phyloP scores from a whole-genome alignment of 164 flowering plant species.

The Macadamia integrifolia region DNA sequence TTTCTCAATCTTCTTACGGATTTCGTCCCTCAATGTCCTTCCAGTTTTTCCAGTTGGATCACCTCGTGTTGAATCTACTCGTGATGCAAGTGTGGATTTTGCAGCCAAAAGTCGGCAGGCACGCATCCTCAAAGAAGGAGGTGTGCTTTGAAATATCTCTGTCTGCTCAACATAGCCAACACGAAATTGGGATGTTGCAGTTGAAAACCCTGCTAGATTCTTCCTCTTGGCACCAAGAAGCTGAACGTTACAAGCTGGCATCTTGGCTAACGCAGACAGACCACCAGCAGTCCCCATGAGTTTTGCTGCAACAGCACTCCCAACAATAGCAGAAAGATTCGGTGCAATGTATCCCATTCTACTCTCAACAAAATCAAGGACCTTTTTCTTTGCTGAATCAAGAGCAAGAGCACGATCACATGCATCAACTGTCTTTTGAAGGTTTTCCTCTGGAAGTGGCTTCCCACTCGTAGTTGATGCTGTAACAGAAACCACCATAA shows the following conservation, averaged over 20 bases:
- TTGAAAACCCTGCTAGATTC: conserved; percentile 92
- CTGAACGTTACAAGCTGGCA: conserved; percentile 98
- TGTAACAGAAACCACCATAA: conserved; percentile 95
- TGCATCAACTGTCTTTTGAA: conserved; percentile 77
- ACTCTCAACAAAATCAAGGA: conserved; percentile 89
- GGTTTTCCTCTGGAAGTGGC: conserved; percentile 83
- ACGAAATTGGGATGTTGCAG: conserved; percentile 85
- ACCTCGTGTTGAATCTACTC: conserved; percentile 81
- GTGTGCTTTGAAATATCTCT: conserved; percentile 30
- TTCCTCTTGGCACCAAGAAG: conserved; percentile 90
- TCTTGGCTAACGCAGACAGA: conserved; percentile 80
- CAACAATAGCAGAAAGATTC: conserved; percentile 90
- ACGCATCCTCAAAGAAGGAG: conserved; percentile 80
- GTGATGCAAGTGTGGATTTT: conserved; percentile 87
- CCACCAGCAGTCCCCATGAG: conserved; percentile 99
- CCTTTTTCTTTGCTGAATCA: conserved; percentile 79
- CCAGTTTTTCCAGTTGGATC: conserved; percentile 85
- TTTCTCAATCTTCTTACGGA: conserved; percentile 86
- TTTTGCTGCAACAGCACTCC: conserved; percentile 98
- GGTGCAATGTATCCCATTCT: conserved; percentile 97
- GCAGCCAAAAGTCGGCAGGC: conserved; percentile 83
- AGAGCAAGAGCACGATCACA: conserved; percentile 94
- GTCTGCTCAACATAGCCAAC: conserved; percentile 18
- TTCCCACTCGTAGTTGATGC: conserved; percentile 92
- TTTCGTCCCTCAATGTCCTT: conserved; percentile 61